phyloP scores from a whole-genome alignment of 805 yeast genomes.

The Ogataea sp. region DNA sequence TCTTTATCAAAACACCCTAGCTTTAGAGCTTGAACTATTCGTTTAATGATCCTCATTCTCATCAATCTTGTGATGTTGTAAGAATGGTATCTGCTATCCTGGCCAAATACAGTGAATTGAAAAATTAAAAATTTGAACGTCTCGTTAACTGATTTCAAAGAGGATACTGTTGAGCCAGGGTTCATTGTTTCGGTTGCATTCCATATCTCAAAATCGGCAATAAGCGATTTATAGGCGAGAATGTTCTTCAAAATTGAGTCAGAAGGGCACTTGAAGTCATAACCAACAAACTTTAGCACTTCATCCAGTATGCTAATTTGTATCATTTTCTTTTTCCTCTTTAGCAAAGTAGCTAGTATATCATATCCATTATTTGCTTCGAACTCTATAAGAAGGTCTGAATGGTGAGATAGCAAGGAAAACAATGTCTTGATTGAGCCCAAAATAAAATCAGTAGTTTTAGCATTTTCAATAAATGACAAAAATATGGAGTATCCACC shows the following conservation, averaged over 20 bases:
- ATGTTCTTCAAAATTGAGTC: constrained; percentile 52
- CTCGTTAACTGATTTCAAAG: too few relatives aligned
- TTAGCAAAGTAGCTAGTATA: constrained; percentile 44
- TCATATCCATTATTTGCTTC: constrained; percentile 56
- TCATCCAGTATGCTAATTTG: constrained; percentile 38
- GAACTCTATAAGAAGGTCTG: constrained; percentile 49
- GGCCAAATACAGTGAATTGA: constrained; percentile 50
- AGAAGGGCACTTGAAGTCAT: constrained; percentile 38
- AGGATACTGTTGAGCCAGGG: too few relatives aligned
- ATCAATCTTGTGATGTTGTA: constrained; percentile 47
- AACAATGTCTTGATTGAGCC: constrained; percentile 34
- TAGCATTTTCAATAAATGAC: constrained; percentile 36
- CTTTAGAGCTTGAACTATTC: constrained; percentile 44
- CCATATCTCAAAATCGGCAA: constrained; percentile 61
- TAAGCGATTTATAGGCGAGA: constrained; percentile 46
- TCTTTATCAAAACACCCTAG: constrained; percentile 28
- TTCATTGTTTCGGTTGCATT: too few relatives aligned
- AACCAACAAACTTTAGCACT: constrained; percentile 48
- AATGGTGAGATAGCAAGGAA: constrained; percentile 33
- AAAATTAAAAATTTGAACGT: constrained; percentile 40
- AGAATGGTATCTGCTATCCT: constrained; percentile 39
- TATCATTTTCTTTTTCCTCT: constrained; percentile 33
- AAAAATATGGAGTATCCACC: constrained; percentile 47
- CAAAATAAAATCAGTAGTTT: constrained; percentile 25
- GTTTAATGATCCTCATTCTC: constrained; percentile 37